Evolutionary conservation across 2,329 filamentous ascomycete genomes (phyloP).

Genomic region (Trichoderma polysporum): DNA sequence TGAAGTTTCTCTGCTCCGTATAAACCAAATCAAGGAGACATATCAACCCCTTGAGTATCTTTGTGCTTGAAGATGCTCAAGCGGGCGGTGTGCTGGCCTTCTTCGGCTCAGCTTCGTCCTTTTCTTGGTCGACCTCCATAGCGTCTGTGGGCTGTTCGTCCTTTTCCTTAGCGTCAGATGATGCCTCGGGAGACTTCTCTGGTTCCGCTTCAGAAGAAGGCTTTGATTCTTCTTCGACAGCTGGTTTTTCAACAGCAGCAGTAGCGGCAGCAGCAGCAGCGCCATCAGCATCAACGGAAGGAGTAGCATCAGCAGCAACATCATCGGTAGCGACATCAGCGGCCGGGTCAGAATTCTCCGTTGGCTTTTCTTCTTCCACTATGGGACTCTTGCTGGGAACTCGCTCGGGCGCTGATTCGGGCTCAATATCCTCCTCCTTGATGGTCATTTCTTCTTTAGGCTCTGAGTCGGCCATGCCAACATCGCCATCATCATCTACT

Average conservation of each 20-base stretch:
- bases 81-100: conserved; percentile 18
- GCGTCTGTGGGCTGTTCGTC: conserved; percentile 27
- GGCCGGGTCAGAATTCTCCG: conserved; percentile 25
- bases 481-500: conserved; percentile 50
- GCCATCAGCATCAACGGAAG: neutral
- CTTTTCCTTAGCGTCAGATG: conserved; percentile 22
- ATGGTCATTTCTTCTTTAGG: conserved; percentile 36
- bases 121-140: conserved; percentile 37
- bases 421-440: conserved; percentile 42
- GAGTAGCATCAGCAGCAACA: neutral
- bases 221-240: conserved; percentile 18
- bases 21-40: neutral
- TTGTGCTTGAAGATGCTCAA: neutral
- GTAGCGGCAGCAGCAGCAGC: neutral
- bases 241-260: neutral
- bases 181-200: conserved; percentile 27
- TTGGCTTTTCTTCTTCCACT: conserved; percentile 24
- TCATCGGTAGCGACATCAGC: conserved; percentile 10
- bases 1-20: neutral
- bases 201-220: conserved; percentile 21
- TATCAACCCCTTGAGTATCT: too few species aligned
- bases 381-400: conserved; percentile 28
- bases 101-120: conserved; percentile 30
- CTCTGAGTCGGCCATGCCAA: conserved; percentile 49
- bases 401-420: conserved; percentile 34